Base-by-base conservation (phyloP, 331 rosid genomes). In the Arachis monticola region DNA sequence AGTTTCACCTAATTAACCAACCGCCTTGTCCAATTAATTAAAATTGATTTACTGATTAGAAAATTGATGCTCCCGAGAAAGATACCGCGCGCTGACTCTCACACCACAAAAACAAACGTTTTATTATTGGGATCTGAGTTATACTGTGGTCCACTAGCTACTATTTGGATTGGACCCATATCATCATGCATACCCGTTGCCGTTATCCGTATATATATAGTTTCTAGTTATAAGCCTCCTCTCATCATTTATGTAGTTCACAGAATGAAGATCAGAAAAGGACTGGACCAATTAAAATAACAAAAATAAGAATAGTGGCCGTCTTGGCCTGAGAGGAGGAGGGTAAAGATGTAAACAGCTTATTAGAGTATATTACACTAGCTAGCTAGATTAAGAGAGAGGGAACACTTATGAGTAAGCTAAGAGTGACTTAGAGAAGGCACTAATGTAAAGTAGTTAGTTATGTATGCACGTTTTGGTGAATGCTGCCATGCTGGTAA, bases 401-500 rank as follows among this genome's bases (percentile, higher is more conserved):
- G 17, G 35, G 69, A 67, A 58, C 81, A 75, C 12, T 57, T 72
- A 64, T 14, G 78, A 80, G 30, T 27, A 27, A 27, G 30, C 30
- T 27, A 27, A 27, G 30, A 27, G 78, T 80, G 6, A 65, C 70
- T 75, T 73, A 76, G 60, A 62, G 13, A 10, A 8, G 35, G 59
- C 46, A 69, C 46, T 65, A 59, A 72, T 60, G 64, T 45, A 72
- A 85, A 88, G 89, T 83, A 86, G 89, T 81, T 82, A 83, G 89
- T 83, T 84, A 87, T 79, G 89, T 89, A 86, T 38, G 41, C 91
- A 89, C 92, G 91, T 89, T 87, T 84, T 80, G 84, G 84, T 77
- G 88, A 87, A 80, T 74, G 82, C 60, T 46, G 84, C 80, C 76
- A 80, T 74, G 82, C 60, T 46, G 84, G 82, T 79, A 77, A 84